Evolutionary conservation across 371 early-diverging fungal species (phyloP), one percentile per base, ranked within the genome.

Genomic region (Paraphysoderma sedebokerense): DNA sequence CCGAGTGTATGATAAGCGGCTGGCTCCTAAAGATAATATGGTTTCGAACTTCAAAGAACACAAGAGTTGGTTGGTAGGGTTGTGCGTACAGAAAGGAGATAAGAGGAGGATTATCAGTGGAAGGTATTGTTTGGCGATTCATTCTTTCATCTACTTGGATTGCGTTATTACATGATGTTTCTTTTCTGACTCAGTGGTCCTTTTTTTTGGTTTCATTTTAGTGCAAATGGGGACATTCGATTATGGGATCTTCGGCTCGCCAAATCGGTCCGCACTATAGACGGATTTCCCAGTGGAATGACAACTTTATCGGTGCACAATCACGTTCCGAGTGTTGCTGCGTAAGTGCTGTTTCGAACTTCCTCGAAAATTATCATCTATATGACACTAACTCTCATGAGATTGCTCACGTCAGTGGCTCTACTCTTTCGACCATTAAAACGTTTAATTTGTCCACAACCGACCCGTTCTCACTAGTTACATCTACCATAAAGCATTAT

Each of bases 161-260:
- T 26, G 9, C 28, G 22, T 20, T 53, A 13, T 35, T 39, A 13
- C 5, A 44, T 19, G 26, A 5, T 1, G 12, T 1, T 17, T 8
- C 22, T 7, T 13, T 24, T 19, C 15, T 5, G 3, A 2, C 38
- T 3, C 7, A 23, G 3, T 6, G 27, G 28, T 12, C 36, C 13
- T 49, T 54, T 11, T 44, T 67, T 6, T 44, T 65, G 1, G 52
- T 54, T 12, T 24, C 27, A 8, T 28, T 59, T 53, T 12, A 61
- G 62, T 47, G 63, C 66, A 7, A 66, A 66, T 44, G 91, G 91
- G 13, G 76, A 78, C 28, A 72, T 89, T 37, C 76, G 78, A 57
- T 54, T 84, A n/a, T 85, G 86, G 86, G 90, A 89, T 67, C 62
- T 85, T 34, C 76, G 90, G 27, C 62, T 65, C 40, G 45, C 59